These are phyloP conservation scores for Pleurotus giganteus DNA, from an alignment of 768 basidiomycete species.

Conservation along the genomic window DNA sequence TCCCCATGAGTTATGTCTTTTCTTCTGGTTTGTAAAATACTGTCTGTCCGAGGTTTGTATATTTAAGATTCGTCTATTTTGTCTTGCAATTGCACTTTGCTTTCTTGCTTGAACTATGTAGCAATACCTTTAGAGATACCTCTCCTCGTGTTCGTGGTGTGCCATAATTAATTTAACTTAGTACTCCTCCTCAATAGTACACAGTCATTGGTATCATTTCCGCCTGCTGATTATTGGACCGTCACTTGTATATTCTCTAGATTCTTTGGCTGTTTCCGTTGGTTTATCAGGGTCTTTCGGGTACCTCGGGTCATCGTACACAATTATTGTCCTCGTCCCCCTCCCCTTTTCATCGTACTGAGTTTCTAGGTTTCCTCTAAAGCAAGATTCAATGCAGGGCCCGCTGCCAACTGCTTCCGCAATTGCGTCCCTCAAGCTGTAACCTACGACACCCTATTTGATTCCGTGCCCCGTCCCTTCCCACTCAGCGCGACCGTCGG, in stretches of 20 bases:
- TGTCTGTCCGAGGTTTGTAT: background rate
- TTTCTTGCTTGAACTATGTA: background rate
- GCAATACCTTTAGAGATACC: slow-evolving; percentile 7
- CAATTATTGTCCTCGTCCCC: no score
- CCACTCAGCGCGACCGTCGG: slow-evolving; percentile 14
- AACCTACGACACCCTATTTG: background rate
- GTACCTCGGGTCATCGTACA: no score
- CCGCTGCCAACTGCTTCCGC: no score
- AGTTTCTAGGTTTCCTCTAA: no score
- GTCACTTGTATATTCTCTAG: no score
- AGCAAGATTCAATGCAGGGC: no score
- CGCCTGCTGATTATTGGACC: background rate
- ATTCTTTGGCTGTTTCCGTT: no score
- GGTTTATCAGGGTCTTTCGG: no score
- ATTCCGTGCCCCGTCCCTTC: background rate
- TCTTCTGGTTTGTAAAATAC: background rate
- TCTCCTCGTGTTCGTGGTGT: background rate
- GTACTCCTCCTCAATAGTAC: background rate
- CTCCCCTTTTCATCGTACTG: no score
- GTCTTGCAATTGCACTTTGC: background rate
- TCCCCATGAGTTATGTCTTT: background rate
- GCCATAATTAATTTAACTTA: slow-evolving; percentile 6
- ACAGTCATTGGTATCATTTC: background rate
- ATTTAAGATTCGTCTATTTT: background rate
- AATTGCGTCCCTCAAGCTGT: background rate